Percentiles rank a stretch among this genome's conserved stretches.
Evolutionary conservation across 208 protist species (phyloP).

Genomic region (Acanthamoeba sp.): DNA sequence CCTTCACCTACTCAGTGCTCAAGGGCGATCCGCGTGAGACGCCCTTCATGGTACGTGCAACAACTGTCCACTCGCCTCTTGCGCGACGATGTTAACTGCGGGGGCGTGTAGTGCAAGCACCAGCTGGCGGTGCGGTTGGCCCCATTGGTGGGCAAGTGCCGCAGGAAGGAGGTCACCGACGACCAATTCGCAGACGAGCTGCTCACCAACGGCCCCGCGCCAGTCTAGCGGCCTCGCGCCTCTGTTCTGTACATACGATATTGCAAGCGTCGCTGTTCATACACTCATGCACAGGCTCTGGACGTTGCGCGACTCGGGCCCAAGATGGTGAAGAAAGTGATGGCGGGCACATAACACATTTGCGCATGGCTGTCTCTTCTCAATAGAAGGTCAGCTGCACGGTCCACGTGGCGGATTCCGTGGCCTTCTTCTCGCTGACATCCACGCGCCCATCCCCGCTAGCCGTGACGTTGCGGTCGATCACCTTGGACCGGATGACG

Average conservation of each 20-base stretch:
- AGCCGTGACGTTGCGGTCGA: background rate
- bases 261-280: too few species aligned
- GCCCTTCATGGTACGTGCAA: slow-evolving; percentile 65
- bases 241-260: too few species aligned
- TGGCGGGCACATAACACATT: too few species aligned
- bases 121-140: slow-evolving; percentile 66
- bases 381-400: slow-evolving; percentile 2
- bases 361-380: too few species aligned
- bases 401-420: background rate
- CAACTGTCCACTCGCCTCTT: too few species aligned
- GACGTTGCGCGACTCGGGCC: too few species aligned
- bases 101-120: slow-evolving; percentile 77
- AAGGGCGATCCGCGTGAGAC: slow-evolving; percentile 64
- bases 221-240: too few species aligned
- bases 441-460: background rate
- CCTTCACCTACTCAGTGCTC: slow-evolving; percentile 61
- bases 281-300: too few species aligned
- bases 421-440: background rate
- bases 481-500: background rate
- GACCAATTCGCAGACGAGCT: slow-evolving; percentile 70
- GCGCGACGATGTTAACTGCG: too few species aligned
- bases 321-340: too few species aligned
- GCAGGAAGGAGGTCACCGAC: slow-evolving; percentile 51
- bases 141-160: slow-evolving; percentile 60
- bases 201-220: slow-evolving; percentile 29